A percentile compares a stretch with the other conserved stretches of the same genome.
Conservation (phyloP, 257 asterid species). For the Capsicum chinense region DNA sequence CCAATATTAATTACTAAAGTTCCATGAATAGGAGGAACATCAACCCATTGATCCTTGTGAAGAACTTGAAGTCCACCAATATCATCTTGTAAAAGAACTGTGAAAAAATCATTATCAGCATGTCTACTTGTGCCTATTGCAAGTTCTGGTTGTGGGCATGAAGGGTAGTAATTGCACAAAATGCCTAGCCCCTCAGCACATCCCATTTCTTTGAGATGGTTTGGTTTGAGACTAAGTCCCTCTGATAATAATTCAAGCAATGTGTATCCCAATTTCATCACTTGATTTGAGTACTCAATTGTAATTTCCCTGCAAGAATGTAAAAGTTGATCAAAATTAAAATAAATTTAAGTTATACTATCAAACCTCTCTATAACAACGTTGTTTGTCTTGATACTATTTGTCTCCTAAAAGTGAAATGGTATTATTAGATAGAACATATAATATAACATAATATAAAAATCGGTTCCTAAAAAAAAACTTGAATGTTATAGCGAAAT, state of each 20-base stretch:
- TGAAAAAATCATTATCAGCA: conserved; percentile 54
- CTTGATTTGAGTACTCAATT: not conserved
- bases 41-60: conserved; percentile 54
- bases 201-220: conserved; percentile 50
- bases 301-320: conserved; percentile 38
- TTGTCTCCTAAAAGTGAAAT: too few relatives aligned
- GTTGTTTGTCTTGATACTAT: too few relatives aligned
- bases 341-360: not conserved
- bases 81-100: conserved; percentile 62
- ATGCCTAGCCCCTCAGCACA: conserved; percentile 55
- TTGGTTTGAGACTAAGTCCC: conserved; percentile 57
- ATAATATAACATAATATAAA: too few relatives aligned
- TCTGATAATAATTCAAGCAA: conserved; percentile 58
- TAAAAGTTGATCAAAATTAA: conserved; percentile 30
- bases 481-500: too few relatives aligned
- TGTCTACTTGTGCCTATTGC: conserved; percentile 64
- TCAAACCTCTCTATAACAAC: too few relatives aligned
- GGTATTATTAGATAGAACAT: too few relatives aligned
- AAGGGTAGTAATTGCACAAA: conserved; percentile 62
- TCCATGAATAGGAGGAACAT: conserved; percentile 54
- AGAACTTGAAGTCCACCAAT: conserved; percentile 62
- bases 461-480: too few relatives aligned
- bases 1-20: conserved; percentile 63
- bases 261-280: conserved; percentile 40
- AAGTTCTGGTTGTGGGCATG: conserved; percentile 68